phyloP scores from a whole-genome alignment of 352 stramenopile genomes.

The Globisporangium paddicum region DNA sequence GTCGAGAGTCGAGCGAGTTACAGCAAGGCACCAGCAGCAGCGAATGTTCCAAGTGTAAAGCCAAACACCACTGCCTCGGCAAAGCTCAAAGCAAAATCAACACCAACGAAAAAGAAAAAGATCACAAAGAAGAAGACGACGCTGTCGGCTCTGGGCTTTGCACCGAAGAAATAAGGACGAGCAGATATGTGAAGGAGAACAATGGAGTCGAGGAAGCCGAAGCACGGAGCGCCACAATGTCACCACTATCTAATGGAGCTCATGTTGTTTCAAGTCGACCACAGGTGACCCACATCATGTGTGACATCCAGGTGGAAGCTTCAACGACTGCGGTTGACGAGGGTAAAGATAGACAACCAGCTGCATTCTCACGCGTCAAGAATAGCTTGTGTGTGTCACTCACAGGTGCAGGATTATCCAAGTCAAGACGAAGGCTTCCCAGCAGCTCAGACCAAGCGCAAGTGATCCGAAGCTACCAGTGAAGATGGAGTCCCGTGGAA shows the following conservation, averaged over 20 bases:
- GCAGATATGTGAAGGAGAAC: no score
- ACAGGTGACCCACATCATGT: not conserved
- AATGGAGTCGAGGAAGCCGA: no score
- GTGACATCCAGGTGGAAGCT: not conserved
- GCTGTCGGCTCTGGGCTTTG: constrained; percentile 7
- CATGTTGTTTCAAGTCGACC: no score
- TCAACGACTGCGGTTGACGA: no score
- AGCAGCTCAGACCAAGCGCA: not conserved
- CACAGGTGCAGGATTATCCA: not conserved
- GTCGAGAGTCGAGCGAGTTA: constrained; percentile 35
- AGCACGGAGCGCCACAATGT: no score
- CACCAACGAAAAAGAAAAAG: constrained; percentile 10
- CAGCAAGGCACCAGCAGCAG: not conserved
- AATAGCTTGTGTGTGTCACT: not conserved
- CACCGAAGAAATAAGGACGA: not conserved
- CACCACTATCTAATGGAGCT: no score
- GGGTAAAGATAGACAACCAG: not conserved
- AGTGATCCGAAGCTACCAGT: not conserved
- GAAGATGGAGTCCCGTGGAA: constrained; percentile 44
- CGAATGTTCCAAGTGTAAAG: not conserved
- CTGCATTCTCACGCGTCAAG: not conserved
- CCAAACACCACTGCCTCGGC: not conserved
- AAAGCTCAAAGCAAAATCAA: not conserved
- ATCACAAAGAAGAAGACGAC: constrained; percentile 15
- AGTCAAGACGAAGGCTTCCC: not conserved